Percentiles rank a stretch among this genome's conserved stretches.
Conservation (phyloP, 371 early-diverging fungal genomes). For the Mycotypha africana region DNA sequence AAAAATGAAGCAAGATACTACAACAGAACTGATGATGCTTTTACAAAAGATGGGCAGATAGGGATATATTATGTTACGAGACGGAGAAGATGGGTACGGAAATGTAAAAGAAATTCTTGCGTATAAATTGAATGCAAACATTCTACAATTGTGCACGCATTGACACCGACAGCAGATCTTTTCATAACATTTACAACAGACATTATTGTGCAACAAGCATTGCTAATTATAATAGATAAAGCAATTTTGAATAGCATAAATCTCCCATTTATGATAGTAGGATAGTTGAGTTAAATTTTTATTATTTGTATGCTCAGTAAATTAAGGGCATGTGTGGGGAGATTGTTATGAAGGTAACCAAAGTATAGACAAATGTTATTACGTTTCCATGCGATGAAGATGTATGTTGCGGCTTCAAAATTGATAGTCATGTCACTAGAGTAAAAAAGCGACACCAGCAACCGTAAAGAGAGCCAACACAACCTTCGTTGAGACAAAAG, state of each 20-base stretch:
- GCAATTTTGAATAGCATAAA: too few species aligned
- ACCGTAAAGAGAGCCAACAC: slow-evolving; percentile 22
- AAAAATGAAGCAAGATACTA: slow-evolving; percentile 8
- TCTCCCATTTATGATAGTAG: too few species aligned
- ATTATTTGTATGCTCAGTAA: too few species aligned
- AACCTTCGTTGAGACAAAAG: slow-evolving; percentile 8
- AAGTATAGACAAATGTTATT: not conserved
- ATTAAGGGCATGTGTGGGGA: too few species aligned
- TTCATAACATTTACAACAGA: too few species aligned
- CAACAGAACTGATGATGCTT: not conserved
- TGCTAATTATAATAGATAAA: too few species aligned
- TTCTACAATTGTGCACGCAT: too few species aligned
- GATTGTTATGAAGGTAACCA: not conserved
- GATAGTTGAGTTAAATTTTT: too few species aligned
- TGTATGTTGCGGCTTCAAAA: too few species aligned
- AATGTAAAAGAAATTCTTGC: slow-evolving; percentile 8
- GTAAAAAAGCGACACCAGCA: slow-evolving; percentile 25
- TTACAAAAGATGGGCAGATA: not conserved
- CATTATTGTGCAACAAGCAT: too few species aligned
- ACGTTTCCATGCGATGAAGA: not conserved
- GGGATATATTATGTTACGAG: slow-evolving; percentile 8
- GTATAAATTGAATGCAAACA: not conserved
- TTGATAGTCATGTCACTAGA: slow-evolving; percentile 15
- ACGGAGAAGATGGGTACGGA: slow-evolving; percentile 22
- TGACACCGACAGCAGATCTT: too few species aligned